Base-by-base conservation (phyloP, 164 flowering plant genomes). In the Sextonia rubra region DNA sequence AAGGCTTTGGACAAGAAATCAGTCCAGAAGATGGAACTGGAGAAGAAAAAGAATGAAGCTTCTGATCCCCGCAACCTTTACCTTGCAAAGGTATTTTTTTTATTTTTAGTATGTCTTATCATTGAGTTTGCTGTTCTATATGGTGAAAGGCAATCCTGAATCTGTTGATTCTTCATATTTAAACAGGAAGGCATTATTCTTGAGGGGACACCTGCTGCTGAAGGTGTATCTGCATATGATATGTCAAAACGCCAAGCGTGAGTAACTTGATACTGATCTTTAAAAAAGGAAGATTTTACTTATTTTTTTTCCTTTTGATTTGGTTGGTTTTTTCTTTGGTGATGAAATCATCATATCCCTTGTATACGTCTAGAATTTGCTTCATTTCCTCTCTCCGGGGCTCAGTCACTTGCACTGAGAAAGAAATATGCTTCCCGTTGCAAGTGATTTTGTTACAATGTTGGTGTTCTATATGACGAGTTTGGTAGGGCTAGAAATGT, bases 121-220 rank as follows among this genome's bases (percentile, higher is more conserved):
- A n/a, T 56, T 1, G 3, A 7, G 55, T 70, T 30, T 68, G 32
- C 23, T 70, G 26, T 47, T 37, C 18, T 69, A 12, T 4, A 12
- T 64, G 37, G 22, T 14, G n/a, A 14, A 64, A 64, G 47, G n/a
- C 30, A 17, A 27, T 64, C 30, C 23, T 64, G 37, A 27, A 64
- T 29, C 9, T 63, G 64, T 25, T 60, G 2, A 60, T 47, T 79
- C 70, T 58, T 60, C 66, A 9, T 63, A 72, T 47, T 32, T 23
- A 37, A 71, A 78, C 77, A 95, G 99, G 98, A 96, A 82, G 99
- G 98, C 60, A 79, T 88, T 67, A 89, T 96, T 79, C 73, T 89
- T 70, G 95, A 87, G 81, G 97, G 91, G n/a, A 86, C 94, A 70
- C 91, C 93, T 66, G 99, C 98, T 80, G 94, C 99, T 61, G 88